phyloP scores from a whole-genome alignment of 139 green algal genomes.

The Chlamydomonas sp. region DNA sequence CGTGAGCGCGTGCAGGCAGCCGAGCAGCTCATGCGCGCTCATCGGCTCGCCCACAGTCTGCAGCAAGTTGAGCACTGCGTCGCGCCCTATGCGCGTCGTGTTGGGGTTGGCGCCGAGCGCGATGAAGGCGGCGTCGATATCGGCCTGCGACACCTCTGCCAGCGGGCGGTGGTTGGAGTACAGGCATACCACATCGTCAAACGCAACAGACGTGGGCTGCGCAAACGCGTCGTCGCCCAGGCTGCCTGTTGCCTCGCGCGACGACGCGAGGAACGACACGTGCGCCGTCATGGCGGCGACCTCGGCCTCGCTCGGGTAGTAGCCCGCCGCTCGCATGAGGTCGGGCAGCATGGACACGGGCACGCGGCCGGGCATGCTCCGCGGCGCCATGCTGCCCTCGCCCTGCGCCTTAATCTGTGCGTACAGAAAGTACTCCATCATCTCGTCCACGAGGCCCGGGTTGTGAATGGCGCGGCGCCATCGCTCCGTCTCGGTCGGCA shows the following conservation, averaged over 20 bases:
- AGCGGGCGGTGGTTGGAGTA: constrained; percentile 65
- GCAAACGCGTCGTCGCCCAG: no score
- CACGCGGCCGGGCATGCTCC: constrained; percentile 33
- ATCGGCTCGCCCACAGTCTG: constrained; percentile 44
- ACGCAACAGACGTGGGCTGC: constrained; percentile 25
- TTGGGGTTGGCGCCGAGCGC: constrained; percentile 30
- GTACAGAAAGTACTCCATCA: constrained; percentile 62
- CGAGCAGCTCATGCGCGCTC: constrained; percentile 35
- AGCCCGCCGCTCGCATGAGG: constrained; percentile 59
- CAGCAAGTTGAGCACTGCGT: constrained; percentile 41
- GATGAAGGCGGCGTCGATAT: constrained; percentile 44
- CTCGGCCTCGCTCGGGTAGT: constrained; percentile 49
- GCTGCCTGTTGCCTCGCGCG: no score
- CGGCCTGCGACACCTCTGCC: constrained; percentile 25
- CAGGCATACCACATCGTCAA: constrained; percentile 52
- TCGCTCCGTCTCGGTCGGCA: constrained; percentile 9
- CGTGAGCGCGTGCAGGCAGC: constrained; percentile 36
- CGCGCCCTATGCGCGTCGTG: constrained; percentile 24
- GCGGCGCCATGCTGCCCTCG: constrained; percentile 35
- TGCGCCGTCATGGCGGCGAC: constrained; percentile 36
- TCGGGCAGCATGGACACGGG: constrained; percentile 44
- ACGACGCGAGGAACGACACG: constrained; percentile 27
- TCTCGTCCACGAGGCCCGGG: constrained; percentile 44
- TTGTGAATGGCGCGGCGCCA: constrained; percentile 43
- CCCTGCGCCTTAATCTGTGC: constrained; percentile 47